These are phyloP conservation scores for Ochromonas danica DNA, from an alignment of 108 stramenopile species.

Conservation along the genomic window DNA sequence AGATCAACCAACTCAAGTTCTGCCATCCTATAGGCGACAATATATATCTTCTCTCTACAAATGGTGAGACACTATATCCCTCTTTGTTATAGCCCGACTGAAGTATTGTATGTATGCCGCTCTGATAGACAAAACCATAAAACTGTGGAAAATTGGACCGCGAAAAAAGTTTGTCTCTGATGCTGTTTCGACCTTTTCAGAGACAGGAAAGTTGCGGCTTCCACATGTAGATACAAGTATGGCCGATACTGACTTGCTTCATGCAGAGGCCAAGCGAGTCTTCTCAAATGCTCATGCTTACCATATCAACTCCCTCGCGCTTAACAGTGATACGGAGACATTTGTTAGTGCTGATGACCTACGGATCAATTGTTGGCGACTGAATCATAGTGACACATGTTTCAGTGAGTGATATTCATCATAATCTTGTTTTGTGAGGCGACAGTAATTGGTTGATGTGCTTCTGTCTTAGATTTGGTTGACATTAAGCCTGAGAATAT, in stretches of 20 bases:
- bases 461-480: conserved; percentile 48
- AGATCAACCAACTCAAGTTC: conserved; percentile 68
- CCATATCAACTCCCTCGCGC: conserved; percentile 65
- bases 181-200: neutral
- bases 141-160: conserved; percentile 58
- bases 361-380: conserved; percentile 65
- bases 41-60: conserved; percentile 59
- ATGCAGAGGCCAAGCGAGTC: conserved; percentile 49
- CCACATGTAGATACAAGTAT: neutral
- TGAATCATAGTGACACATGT: conserved; percentile 43
- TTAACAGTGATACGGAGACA: conserved; percentile 60
- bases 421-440: neutral
- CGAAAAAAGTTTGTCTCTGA: neutral
- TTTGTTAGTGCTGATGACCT: conserved; percentile 68
- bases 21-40: conserved; percentile 40
- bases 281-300: conserved; percentile 68
- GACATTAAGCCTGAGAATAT: conserved; percentile 68
- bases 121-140: conserved; percentile 63
- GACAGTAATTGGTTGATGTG: neutral
- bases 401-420: conserved; percentile 37
- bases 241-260: conserved; percentile 36
- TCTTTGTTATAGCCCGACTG: neutral
- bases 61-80: conserved; percentile 37
- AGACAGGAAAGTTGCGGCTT: neutral
- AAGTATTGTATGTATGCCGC: neutral